A percentile compares a stretch with the other conserved stretches of the same genome.
These are phyloP conservation scores for Pestalotiopsis sp. DNA, from an alignment of 2,329 filamentous ascomycete genomes.

Conservation along the genomic window DNA sequence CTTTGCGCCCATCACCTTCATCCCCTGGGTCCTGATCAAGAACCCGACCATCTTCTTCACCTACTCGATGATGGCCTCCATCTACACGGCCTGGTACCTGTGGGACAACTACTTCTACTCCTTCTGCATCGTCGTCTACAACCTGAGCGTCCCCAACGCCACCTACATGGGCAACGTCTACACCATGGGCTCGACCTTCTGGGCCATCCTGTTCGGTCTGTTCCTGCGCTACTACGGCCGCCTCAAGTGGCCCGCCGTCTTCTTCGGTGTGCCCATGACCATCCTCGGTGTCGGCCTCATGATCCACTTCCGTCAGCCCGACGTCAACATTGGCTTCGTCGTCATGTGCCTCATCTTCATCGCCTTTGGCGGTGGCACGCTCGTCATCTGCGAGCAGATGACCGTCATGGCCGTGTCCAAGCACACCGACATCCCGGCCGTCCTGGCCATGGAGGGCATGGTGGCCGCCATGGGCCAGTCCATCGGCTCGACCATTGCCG, in stretches of 20 bases:
- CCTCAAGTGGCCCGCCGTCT: conserved; percentile 49
- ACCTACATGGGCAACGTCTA: conserved; percentile 40
- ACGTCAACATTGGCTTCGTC: conserved; percentile 48
- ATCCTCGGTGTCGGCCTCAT: conserved; percentile 53
- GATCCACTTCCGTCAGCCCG: conserved; percentile 54
- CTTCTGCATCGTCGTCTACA: conserved; percentile 42
- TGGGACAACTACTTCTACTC: conserved; percentile 46
- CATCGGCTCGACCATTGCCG: conserved; percentile 57
- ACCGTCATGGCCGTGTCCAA: conserved; percentile 57
- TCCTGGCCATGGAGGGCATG: conserved; percentile 58
- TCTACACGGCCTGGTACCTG: conserved; percentile 38
- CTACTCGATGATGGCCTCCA: conserved; percentile 33
- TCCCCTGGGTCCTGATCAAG: conserved; percentile 48
- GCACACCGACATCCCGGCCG: conserved; percentile 55
- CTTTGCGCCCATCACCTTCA: conserved; percentile 52
- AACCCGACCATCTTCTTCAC: conserved; percentile 45
- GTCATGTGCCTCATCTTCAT: conserved; percentile 57
- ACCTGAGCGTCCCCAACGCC: conserved; percentile 29
- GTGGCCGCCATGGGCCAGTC: conserved; percentile 58
- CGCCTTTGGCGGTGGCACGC: conserved; percentile 54
- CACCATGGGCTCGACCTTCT: conserved; percentile 45
- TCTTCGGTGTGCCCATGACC: conserved; percentile 42
- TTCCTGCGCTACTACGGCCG: conserved; percentile 47
- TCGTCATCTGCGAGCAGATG: conserved; percentile 59
- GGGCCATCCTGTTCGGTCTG: conserved; percentile 46